Evolutionary conservation across 768 basidiomycete species (phyloP), one percentile per base, ranked within the genome.

Genomic region (Neoboletus magnificus): DNA sequence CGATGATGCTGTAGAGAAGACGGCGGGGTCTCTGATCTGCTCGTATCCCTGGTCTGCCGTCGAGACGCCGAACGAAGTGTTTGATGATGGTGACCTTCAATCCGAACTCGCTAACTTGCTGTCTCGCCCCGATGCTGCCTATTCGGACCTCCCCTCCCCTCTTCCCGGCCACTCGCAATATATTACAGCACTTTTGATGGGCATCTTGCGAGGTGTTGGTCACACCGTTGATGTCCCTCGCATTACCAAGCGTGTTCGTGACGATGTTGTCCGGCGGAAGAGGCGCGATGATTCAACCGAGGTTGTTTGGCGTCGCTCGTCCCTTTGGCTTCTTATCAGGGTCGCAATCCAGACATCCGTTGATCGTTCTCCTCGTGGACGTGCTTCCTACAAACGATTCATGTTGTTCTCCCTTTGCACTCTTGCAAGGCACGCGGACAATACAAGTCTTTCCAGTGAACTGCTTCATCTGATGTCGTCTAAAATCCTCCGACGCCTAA

Each of bases 341-440:
- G 58, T 75, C 2, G 52, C 60, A 12, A 48, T 73, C n/a, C 73
- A 74, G 37, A 67, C 3, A 33, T 36, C 35, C 16, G 15, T 36
- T 7, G 35, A 48, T 47, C 52, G 53, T 10, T 49, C 43, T 12
- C 30, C 41, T 43, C 49, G 51, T 44, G 61, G 57, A 25, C 8
- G 52, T n/a, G 41, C 44, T 12, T 65, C 62, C 2, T 83, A 83
- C 65, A 83, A 83, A 50, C 12, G 42, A 10, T 83, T 83, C 64
- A 74, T 80, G 61, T 53, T 77, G 4, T 80, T 73, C 50, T 66
- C 80, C 52, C 57, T 75, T 3, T 27, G 27, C 27, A 27, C 27
- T 5, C 5, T 27, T 5, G 27, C 27, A 27, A 27, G 27, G 27
- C 3, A 27, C 27, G 5, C 27, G 27, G 5, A 27, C 27, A 27